Evolutionary conservation across 176 grass and related monocot genomes (phyloP), one percentile per base, ranked within the genome.

Genomic region (Musa itinerans): DNA sequence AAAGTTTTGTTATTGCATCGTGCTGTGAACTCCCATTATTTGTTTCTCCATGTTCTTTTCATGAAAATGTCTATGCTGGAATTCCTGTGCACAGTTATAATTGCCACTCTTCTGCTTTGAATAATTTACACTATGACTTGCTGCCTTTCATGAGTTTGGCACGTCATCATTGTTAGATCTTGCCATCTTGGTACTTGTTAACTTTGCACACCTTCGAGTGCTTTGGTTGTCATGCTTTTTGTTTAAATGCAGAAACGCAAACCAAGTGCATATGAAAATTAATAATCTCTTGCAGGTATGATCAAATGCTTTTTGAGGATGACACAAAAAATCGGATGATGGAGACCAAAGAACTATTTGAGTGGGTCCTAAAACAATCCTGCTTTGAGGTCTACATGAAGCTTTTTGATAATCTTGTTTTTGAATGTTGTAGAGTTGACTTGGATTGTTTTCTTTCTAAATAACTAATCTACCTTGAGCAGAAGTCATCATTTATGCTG

Each of bases 401-500:
- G 23, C 74, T 64, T 51, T 49, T 71, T 61, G 57, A 54, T 16
- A 19, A 29, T 11, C 23, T 67, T 65, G 22, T 66, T 72, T 15
- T 13, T 57, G 54, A 71, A 73, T 50, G 74, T 48, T 65, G 21
- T 61, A 34, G 68, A 19, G 69, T 75, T 50, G 2, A 34, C 67
- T 78, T 76, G 54, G 12, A 27, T 74, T n/a, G 65, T 54, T 76
- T 59, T 52, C 64, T 76, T 25, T 63, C 63, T 26, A 58, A 79
- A 77, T 68, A 75, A 66, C 7, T 5, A 0, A 55, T 67, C 55
- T 72, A 8, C 71, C 26, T 83, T 86, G 73, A 51, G 53, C 88
- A 98, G 94, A 98, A 98, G 86, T 93, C 90, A 77, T 93, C 94
- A 48, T 98, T 98, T 78, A 91, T 98, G 86, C 49, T 98, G 72